Evolutionary conservation across 2,329 filamentous ascomycete species (phyloP), one percentile per base, ranked within the genome.

Genomic region (Parastagonospora avenae): DNA sequence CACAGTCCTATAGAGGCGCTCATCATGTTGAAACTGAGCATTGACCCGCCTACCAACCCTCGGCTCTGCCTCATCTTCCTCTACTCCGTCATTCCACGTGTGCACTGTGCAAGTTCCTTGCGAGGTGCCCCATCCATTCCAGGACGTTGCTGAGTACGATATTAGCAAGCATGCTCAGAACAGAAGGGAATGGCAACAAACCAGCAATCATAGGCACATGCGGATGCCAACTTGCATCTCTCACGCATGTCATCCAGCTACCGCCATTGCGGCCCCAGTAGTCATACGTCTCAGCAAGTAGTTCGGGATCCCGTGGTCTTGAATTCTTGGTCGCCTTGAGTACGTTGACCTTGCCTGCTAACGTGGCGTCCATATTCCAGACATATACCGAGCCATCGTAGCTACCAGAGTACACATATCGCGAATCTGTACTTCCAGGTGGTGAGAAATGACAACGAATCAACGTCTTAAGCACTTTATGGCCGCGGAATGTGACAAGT

Each of bases 371-470:
- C 75, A 97, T 78, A 68, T 97, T 97, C 82, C 90, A 99, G 36
- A 97, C 84, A 63, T 92, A 93, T 0, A 97, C 89, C 52, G 89
- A 89, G 42, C 94, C 94, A 61, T 97, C 91, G 57, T 91, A 86
- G 63, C 90, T 95, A 16, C 94, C 94, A 15, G 88, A 90, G 75
- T 97, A 97, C 16, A 99, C 92, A 68, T 97, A 97, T 63, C 91
- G 83, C 8, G 90, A 92, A 70, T 97, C 90, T 2, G 91, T 93
- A 67, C 90, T 92, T 9, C 83, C 85, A 0, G 91, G 86, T 0
- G 94, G 94, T 29, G 90, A 94, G 75, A 99, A 99, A 75, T 97
- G 93, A 67, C 94, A 97, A 54, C 94, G 83, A 61, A 97, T 97
- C 35, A 97, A 80, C 1, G 94, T 97, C 65, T 91, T 88, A 54